Percentiles rank a stretch among this genome's conserved stretches.
phyloP scores from a whole-genome alignment of 345 rosid species.

The Aegle marmelos region DNA sequence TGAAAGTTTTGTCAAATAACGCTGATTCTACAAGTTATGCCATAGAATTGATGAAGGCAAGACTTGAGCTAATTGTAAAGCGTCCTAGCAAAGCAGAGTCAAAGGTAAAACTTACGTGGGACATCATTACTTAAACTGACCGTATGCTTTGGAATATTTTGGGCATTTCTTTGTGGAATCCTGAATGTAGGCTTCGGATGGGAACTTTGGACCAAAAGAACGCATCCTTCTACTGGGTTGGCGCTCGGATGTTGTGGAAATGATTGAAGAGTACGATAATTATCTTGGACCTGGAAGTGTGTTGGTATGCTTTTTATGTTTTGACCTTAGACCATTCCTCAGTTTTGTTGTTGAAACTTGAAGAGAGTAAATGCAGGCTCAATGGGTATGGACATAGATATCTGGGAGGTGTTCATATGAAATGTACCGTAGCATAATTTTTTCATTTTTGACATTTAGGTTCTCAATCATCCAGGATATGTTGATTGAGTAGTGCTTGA shows the following conservation, averaged over 20 bases:
- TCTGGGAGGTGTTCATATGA: background rate
- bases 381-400: background rate
- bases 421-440: background rate
- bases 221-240: slow-evolving; percentile 87
- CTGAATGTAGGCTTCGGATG: slow-evolving; percentile 60
- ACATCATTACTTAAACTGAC: slow-evolving; percentile 11
- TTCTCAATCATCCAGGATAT: background rate
- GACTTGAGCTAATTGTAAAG: slow-evolving; percentile 47
- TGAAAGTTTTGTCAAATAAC: slow-evolving; percentile 27
- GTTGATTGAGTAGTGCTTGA: background rate
- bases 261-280: slow-evolving; percentile 90
- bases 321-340: slow-evolving; percentile 5
- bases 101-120: slow-evolving; percentile 48
- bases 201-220: slow-evolving; percentile 72
- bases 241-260: slow-evolving; percentile 85
- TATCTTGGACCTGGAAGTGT: slow-evolving; percentile 95
- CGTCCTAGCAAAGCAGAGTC: slow-evolving; percentile 56
- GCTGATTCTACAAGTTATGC: slow-evolving; percentile 33
- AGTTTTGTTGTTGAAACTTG: background rate
- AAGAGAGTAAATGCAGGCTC: background rate
- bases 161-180: slow-evolving; percentile 10
- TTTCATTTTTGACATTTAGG: background rate
- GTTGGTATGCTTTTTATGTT: slow-evolving; percentile 50
- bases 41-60: slow-evolving; percentile 43
- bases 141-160: slow-evolving; percentile 7